These are phyloP conservation scores for Tuber umbilicatum DNA, from an alignment of 495 filamentous ascomycete species.

Conservation along the genomic window DNA sequence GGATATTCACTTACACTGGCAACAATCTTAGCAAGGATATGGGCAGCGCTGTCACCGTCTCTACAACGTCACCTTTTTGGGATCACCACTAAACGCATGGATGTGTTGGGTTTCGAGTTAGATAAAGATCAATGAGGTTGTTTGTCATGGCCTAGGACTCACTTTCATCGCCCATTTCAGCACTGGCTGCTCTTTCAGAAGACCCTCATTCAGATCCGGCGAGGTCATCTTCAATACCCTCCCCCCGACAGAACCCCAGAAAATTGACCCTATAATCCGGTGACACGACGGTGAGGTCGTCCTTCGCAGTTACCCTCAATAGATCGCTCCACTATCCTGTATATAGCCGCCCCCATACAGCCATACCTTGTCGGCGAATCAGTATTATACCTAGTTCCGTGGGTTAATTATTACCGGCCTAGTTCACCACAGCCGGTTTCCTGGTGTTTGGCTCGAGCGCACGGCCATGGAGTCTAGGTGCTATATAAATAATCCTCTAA, in stretches of 20 bases:
- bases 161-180: slow-evolving; percentile 61
- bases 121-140: slow-evolving; percentile 40
- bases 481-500: slow-evolving; percentile 58
- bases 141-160: slow-evolving; percentile 43
- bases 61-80: slow-evolving; percentile 48
- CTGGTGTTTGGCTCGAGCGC: slow-evolving; percentile 5
- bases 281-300: slow-evolving; percentile 49
- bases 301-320: slow-evolving; percentile 43
- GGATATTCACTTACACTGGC: slow-evolving; percentile 44
- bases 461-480: slow-evolving; percentile 54
- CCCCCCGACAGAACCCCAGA: slow-evolving; percentile 52
- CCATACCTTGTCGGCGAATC: slow-evolving; percentile 5
- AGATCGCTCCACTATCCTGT: slow-evolving; percentile 48
- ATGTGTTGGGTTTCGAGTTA: slow-evolving; percentile 48
- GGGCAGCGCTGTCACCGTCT: slow-evolving; percentile 51
- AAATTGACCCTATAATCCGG: slow-evolving; percentile 51
- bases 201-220: slow-evolving; percentile 52
- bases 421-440: slow-evolving; percentile 44
- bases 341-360: slow-evolving; percentile 51
- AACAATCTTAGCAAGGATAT: slow-evolving; percentile 50
- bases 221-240: slow-evolving; percentile 45
- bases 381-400: not conserved
- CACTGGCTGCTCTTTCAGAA: slow-evolving; percentile 61
- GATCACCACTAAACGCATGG: slow-evolving; percentile 47
- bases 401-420: slow-evolving; percentile 15